Conservation (phyloP, 2,329 filamentous ascomycete species). For the Hypoxylon sp. region DNA sequence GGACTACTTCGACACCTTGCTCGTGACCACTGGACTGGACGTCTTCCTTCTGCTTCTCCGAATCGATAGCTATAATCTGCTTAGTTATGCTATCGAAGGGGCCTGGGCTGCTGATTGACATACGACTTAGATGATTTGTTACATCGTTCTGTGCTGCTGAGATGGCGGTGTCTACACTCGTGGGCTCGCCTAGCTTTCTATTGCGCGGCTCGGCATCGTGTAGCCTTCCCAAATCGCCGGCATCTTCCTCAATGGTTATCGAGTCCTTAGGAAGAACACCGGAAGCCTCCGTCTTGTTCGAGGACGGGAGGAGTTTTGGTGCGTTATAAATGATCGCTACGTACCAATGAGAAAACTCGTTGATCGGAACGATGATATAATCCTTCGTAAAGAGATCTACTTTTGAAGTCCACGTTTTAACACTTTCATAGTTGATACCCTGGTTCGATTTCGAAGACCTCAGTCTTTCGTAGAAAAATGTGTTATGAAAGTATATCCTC, state of each 20-base stretch:
- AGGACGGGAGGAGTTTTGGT: conserved; percentile 68
- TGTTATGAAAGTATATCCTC: conserved; percentile 90
- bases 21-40: conserved; percentile 11
- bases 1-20: conserved; percentile 35
- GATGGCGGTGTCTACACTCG: conserved; percentile 9
- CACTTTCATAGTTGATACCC: conserved; percentile 84
- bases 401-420: conserved; percentile 89
- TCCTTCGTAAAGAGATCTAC: conserved; percentile 88
- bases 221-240: conserved; percentile 18
- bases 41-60: conserved; percentile 26
- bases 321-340: conserved; percentile 95
- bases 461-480: conserved; percentile 88
- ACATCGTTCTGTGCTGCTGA: conserved; percentile 40
- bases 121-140: conserved; percentile 46
- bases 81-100: conserved; percentile 41
- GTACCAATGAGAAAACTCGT: conserved; percentile 92
- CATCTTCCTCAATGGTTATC: conserved; percentile 34
- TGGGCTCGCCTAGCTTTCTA: conserved; percentile 7
- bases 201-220: conserved; percentile 23
- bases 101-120: conserved; percentile 49
- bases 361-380: conserved; percentile 93
- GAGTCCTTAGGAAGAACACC: conserved; percentile 15
- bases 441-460: conserved; percentile 69
- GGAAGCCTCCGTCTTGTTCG: conserved; percentile 18
- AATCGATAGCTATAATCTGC: conserved; percentile 33